Evolutionary conservation across 805 yeast species (phyloP), one percentile per base, ranked within the genome.

Genomic region (Sugiyamaella lignohabitans): DNA sequence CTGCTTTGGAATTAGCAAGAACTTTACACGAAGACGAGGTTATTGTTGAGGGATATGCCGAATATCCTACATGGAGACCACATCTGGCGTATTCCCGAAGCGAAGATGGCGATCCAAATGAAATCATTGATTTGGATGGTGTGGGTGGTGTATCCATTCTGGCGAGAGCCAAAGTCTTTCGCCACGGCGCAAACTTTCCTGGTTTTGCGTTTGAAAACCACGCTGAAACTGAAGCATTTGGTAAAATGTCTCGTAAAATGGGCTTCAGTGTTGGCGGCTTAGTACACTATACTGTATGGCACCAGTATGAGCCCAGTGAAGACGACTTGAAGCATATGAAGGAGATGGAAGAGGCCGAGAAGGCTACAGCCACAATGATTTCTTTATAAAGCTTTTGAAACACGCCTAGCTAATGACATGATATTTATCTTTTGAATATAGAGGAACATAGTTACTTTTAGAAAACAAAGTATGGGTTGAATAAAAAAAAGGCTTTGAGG

Each of bases 11-110:
- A 6, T 63, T 69, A 17, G 73, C 73, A 17, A 39, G 52, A 19
- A 60, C 72, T 11, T 70, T 91, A 48, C 86, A 82, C 59, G 97
- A 89, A 66, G 95, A 91, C 66, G 94, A 93, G 1, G 95, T 91
- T 49, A 91, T 91, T 51, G 98, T 89, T 10, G 98, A 89, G 68
- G 98, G 98, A n/a, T 96, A 96, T 24, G 91, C 87, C 11, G 98
- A 91, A 68, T 91, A 87, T 65, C 93, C 95, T 39, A 91, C 98
- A 1, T 91, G 97, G 97, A 78, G 98, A 66, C 95, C 96, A 2
- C 98, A 91, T 67, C 71, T 91, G 54, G 97, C 97, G 0, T 91
- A 91, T 63, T 73, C 91, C 61, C 74, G 97, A 54, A 95, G 84
- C 62, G 94, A 95, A 2, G 79, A 79, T 36, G 97, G 97, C 22